phyloP scores from a whole-genome alignment of 345 rosid genomes.

The Cardamine chenopodiifolia region DNA sequence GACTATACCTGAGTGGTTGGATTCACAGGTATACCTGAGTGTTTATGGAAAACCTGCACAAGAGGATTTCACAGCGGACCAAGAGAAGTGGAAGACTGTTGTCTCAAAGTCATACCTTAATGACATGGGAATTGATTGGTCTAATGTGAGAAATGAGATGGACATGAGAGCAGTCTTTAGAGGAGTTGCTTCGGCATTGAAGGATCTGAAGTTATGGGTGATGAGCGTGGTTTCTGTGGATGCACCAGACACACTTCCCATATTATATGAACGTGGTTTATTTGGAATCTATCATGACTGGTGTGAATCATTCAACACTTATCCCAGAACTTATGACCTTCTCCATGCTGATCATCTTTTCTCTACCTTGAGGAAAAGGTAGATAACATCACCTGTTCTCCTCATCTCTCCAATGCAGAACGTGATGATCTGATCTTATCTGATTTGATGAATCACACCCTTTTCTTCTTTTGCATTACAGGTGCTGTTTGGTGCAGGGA shows the following conservation, averaged over 20 bases:
- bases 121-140: conserved; percentile 68
- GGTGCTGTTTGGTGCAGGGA: conserved; percentile 76
- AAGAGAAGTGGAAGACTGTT: conserved; percentile 67
- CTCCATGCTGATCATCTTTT: conserved; percentile 85
- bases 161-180: conserved; percentile 96
- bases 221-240: conserved; percentile 81
- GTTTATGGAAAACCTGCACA: conserved; percentile 71
- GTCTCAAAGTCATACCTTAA: conserved; percentile 61
- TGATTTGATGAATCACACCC: background rate
- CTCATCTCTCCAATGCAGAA: background rate
- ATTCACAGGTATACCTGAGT: conserved; percentile 56
- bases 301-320: conserved; percentile 89
- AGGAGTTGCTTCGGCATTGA: conserved; percentile 88
- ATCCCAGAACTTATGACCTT: conserved; percentile 87
- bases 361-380: conserved; percentile 70
- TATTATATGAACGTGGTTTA: conserved; percentile 89
- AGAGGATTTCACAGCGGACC: conserved; percentile 67
- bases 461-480: conserved; percentile 37
- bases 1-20: conserved; percentile 74
- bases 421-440: conserved; percentile 5
- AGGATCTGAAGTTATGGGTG: conserved; percentile 77
- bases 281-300: conserved; percentile 91
- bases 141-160: conserved; percentile 77
- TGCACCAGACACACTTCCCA: conserved; percentile 78
- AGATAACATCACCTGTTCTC: background rate